phyloP scores from a whole-genome alignment of 2,329 filamentous ascomycete genomes.

The Diaporthe longicolla region DNA sequence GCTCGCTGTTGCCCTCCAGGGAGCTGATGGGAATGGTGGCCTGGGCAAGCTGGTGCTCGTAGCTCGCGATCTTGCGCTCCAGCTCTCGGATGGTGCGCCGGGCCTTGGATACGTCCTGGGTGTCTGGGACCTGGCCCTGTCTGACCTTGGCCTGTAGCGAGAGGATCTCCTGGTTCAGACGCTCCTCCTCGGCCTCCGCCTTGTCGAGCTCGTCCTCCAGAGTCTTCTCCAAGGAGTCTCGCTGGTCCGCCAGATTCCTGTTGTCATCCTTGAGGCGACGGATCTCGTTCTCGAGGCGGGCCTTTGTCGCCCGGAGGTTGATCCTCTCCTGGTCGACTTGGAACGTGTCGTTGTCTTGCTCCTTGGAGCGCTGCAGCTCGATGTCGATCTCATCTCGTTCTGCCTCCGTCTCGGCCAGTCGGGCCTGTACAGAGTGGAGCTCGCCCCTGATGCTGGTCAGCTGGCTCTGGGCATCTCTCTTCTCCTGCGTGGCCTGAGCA shows the following conservation, averaged over 20 bases:
- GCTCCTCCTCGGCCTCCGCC: slow-evolving; percentile 76
- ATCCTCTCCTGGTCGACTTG: slow-evolving; percentile 77
- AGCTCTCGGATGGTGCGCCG: slow-evolving; percentile 76
- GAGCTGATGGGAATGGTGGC: slow-evolving; percentile 50
- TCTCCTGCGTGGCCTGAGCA: slow-evolving; percentile 70
- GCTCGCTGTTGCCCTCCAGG: slow-evolving; percentile 64
- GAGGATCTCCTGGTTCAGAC: slow-evolving; percentile 68
- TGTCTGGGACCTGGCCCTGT: slow-evolving; percentile 63
- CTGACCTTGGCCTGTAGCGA: slow-evolving; percentile 63
- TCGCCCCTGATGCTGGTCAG: slow-evolving; percentile 72
- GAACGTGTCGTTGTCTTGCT: slow-evolving; percentile 68
- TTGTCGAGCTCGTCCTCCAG: slow-evolving; percentile 77
- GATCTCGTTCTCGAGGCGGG: slow-evolving; percentile 77
- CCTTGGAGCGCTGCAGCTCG: slow-evolving; percentile 68
- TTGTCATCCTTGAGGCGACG: slow-evolving; percentile 77
- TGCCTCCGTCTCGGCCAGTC: slow-evolving; percentile 70
- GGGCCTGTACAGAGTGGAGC: slow-evolving; percentile 69
- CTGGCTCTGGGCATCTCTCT: slow-evolving; percentile 74
- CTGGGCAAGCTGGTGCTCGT: slow-evolving; percentile 56
- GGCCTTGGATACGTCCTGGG: slow-evolving; percentile 68
- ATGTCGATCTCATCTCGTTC: slow-evolving; percentile 77
- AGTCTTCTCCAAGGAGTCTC: slow-evolving; percentile 71
- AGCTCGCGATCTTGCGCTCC: slow-evolving; percentile 72
- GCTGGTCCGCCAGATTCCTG: slow-evolving; percentile 67
- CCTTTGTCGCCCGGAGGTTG: slow-evolving; percentile 76